Evolutionary conservation across 257 asterid genomes (phyloP).

Genomic region (Lavandula angustifolia): DNA sequence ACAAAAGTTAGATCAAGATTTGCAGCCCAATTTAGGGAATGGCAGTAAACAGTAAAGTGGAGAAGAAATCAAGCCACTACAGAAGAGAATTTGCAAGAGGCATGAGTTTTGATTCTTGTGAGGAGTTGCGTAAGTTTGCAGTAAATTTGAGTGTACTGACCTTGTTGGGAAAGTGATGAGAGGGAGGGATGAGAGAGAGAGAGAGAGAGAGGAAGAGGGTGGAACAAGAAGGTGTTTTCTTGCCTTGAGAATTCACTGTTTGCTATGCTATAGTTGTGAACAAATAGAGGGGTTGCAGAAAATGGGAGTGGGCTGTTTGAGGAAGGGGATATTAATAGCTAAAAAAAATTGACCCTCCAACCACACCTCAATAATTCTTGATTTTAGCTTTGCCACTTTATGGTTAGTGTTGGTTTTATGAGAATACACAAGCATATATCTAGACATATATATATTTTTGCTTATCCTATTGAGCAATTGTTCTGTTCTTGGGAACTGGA

Average conservation of each 20-base stretch:
- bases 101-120: slow-evolving; percentile 16
- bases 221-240: slow-evolving; percentile 33
- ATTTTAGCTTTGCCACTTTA: not conserved
- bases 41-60: no score
- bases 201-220: slow-evolving; percentile 27
- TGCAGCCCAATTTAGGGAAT: slow-evolving; percentile 19
- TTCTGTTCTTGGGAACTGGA: no score
- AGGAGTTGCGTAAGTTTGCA: slow-evolving; percentile 32
- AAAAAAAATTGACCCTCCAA: slow-evolving; percentile 28
- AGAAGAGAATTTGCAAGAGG: slow-evolving; percentile 23
- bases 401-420: not conserved
- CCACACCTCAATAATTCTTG: slow-evolving; percentile 18
- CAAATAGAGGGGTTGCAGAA: slow-evolving; percentile 55
- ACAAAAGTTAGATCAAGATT: slow-evolving; percentile 32
- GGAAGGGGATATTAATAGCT: slow-evolving; percentile 48
- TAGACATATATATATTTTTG: no score
- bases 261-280: slow-evolving; percentile 38
- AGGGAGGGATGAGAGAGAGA: not conserved
- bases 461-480: no score
- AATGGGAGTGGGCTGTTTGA: slow-evolving; percentile 57
- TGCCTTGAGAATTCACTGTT: slow-evolving; percentile 32
- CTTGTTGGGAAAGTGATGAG: slow-evolving; percentile 37
- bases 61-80: no score
- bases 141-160: slow-evolving; percentile 30
- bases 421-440: no score